Evolutionary conservation across 2,329 filamentous ascomycete genomes (phyloP).

Genomic region (Fusarium penzigii): DNA sequence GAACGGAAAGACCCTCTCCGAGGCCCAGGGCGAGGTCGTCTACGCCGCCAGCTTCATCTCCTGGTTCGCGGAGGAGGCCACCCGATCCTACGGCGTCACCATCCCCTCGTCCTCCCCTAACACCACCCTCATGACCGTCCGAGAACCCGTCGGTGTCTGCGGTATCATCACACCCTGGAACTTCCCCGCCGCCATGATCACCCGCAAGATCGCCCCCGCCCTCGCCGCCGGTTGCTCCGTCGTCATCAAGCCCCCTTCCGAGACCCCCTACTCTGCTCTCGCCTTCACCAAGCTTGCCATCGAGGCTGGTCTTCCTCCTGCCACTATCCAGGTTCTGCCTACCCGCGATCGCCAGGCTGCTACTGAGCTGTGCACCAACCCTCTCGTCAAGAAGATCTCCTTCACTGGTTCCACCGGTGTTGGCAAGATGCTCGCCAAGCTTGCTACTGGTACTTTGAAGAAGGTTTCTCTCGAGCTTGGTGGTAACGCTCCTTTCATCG

Average conservation of each 20-base stretch:
- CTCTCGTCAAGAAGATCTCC: conserved; percentile 55
- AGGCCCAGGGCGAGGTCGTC: conserved; percentile 55
- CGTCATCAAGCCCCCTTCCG: conserved; percentile 70
- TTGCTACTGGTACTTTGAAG: conserved; percentile 65
- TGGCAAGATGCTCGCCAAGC: conserved; percentile 61
- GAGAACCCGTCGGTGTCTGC: conserved; percentile 43
- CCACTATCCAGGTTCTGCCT: conserved; percentile 31
- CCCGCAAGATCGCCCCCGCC: conserved; percentile 50
- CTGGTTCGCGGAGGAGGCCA: conserved; percentile 57
- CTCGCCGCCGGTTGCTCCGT: conserved; percentile 78
- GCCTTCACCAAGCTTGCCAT: conserved; percentile 68
- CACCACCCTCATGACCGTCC: conserved; percentile 70
- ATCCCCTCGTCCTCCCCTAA: conserved; percentile 61
- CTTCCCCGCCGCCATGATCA: conserved; percentile 33
- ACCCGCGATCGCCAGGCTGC: conserved; percentile 31
- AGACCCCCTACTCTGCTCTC: conserved; percentile 74
- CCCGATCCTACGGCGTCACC: conserved; percentile 58
- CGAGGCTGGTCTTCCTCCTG: conserved; percentile 68
- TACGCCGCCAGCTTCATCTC: conserved; percentile 55
- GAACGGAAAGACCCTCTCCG: conserved; percentile 57
- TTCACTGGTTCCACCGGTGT: conserved; percentile 68
- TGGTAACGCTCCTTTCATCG: conserved; percentile 67
- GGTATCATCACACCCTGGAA: conserved; percentile 49
- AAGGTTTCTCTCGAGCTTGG: conserved; percentile 69
- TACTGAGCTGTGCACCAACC: conserved; percentile 32